Evolutionary conservation across 257 asterid species (phyloP), one percentile per base, ranked within the genome.

Genomic region (Parsonsia alboflavescens): DNA sequence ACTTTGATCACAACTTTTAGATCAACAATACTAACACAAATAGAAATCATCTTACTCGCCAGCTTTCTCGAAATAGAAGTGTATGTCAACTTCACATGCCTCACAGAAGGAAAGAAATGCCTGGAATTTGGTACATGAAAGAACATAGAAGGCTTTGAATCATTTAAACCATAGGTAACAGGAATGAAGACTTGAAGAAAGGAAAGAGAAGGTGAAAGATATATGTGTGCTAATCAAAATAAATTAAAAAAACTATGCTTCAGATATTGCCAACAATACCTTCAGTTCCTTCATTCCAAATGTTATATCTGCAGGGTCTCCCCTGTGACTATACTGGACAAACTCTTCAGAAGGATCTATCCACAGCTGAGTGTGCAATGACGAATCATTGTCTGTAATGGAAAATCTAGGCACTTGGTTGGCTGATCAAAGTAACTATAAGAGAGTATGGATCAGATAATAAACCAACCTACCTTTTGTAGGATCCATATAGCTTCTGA

Each of bases 331-430:
- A 76, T 91, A 94, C 84, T 89, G 96, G 82, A 89, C 84, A 88
- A 94, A 92, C 84, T 94, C 98, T 89, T 91, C 98, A 2, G 84
- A 75, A 72, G 98, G 98, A 85, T 94, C 98, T 81, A 94, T 85
- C 98, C 98, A 94, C 79, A 94, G 77, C 88, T 94, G 98, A 72
- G 98, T 94, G 87, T 94, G 91, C 73, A 94, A 86, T 28, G 93
- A 89, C 75, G 96, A 87, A 87, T 92, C 98, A 80, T 85, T 94
- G 73, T 94, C 98, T 94, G 91, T 54, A 84, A 82, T 79, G 2
- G 75, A 76, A 77, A 81, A 52, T 68, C 56, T 22, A 66, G 68
- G 53, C 58, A 44, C 84, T 1, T 76, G 76, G 76, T 56, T 33
- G 72, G 13, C 26, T 7, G 44, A 42, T 63, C 42, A 75, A 75